Base-by-base conservation (phyloP, 2,329 filamentous ascomycete genomes). In the Gnomoniopsis sp. region DNA sequence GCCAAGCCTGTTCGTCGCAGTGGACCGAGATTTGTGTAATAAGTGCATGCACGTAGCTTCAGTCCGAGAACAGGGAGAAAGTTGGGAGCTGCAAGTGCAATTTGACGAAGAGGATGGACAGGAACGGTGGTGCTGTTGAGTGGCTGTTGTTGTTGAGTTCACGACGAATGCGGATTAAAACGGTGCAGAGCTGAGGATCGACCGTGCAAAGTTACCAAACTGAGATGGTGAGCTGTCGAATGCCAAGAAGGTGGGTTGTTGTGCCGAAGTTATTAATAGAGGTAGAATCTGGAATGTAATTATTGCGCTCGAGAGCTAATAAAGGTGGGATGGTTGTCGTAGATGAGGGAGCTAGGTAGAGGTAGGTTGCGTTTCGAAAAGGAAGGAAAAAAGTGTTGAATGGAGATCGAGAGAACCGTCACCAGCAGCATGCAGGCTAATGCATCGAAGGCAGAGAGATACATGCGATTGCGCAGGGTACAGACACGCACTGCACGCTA, bases 1-100 rank as follows among this genome's bases (percentile, higher is more conserved):
- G 60, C 60, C 60, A 62, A 62, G 60, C 38, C 57, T 52, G 52
- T 43, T 36, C 15, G 48, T 55, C 33, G 46, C 49, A 44, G 23
- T 53, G 43, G 52, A 59, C 54, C 49, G 47, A 55, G 41, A 33
- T 57, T 56, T 17, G 57, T 56, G 60, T 62, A 50, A 49, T 48
- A 30, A 19, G 15, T 3, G 44, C 19, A 43, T 38, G 38, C 19
- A 22, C 7, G 8, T 43, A 23, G n/a, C 23, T 14, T 23, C 19
- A 17, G 46, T 57, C 51, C 15, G 4, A 3, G 7, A 41, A 34
- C 22, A 26, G 47, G 1, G 51, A 26, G 38, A 47, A 49, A 53
- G 43, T 44, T 38, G 41, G 15, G 41, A 19, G 19, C n/a, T n/a
- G 23, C 7, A 52, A 54, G 46, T 30, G 47, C 34, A 33, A 41